phyloP scores from a whole-genome alignment of 805 yeast species.

The Metschnikowia lunata region DNA sequence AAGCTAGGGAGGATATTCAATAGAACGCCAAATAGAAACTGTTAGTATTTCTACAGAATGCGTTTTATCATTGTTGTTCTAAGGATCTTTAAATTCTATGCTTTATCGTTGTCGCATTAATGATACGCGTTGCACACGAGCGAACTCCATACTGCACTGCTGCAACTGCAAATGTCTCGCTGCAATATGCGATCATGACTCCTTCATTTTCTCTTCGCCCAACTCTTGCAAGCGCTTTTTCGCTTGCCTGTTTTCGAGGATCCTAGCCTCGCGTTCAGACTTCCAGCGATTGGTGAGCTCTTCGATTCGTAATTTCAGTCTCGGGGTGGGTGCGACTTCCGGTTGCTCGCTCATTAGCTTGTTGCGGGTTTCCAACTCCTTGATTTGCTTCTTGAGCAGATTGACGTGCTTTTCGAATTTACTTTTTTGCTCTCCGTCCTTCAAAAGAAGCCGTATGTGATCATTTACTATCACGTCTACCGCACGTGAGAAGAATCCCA shows the following conservation, averaged over 20 bases:
- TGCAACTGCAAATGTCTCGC: too few relatives aligned
- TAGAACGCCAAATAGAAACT: too few relatives aligned
- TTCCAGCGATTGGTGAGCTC: conserved; percentile 65
- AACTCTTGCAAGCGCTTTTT: conserved; percentile 46
- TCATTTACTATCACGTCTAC: conserved; percentile 55
- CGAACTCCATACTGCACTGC: too few relatives aligned
- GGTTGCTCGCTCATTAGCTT: conserved; percentile 26
- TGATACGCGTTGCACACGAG: too few relatives aligned
- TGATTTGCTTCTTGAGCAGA: conserved; percentile 17
- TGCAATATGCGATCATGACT: too few relatives aligned
- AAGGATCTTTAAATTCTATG: too few relatives aligned
- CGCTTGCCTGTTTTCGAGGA: conserved; percentile 56
- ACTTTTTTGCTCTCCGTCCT: conserved; percentile 25
- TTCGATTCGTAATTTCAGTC: conserved; percentile 49
- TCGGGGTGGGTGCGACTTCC: conserved; percentile 22
- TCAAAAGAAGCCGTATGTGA: conserved; percentile 41
- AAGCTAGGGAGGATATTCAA: too few relatives aligned
- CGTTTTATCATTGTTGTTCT: too few relatives aligned
- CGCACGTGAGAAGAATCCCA: conserved; percentile 57
- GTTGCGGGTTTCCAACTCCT: conserved; percentile 20
- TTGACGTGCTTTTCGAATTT: conserved; percentile 17
- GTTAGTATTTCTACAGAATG: too few relatives aligned
- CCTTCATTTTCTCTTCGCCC: conserved; percentile 1
- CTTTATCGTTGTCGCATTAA: too few relatives aligned
- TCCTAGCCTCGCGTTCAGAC: conserved; percentile 65